Evolutionary conservation across 306 rosid species (phyloP), one percentile per base, ranked within the genome.

Genomic region (Lithocarpus polystachyus): DNA sequence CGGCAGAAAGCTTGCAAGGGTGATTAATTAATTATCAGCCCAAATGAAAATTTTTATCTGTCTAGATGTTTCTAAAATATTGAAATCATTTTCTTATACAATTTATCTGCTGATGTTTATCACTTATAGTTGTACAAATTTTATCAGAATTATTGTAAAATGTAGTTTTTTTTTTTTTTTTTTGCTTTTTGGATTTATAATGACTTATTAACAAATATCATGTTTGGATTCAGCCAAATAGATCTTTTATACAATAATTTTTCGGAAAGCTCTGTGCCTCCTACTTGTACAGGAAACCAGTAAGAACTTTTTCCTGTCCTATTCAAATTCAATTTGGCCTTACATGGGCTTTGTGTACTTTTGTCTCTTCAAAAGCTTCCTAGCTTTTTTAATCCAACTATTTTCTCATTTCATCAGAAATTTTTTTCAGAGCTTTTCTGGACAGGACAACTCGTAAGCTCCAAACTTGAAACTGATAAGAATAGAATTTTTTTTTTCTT

Each of bases 191-290:
- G 17, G 1, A 67, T 18, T 0, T 18, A 67, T 35, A 19, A 19
- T 8, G 23, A 31, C 6, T 33, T 31, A 7, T 19, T 18, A 35
- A 35, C 4, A 13, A 18, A 65, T 3, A 18, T 31, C 17, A 7
- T 35, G 24, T 33, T 19, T 31, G 12, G 31, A 2, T 54, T 40
- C 79, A 82, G 82, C 24, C 5, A 1, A 5, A 22, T 20, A 18
- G 79, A 82, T 67, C 33, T 82, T 72, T 82, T 79, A 10, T 82
- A 82, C 68, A 82, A 82, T 28, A 82, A 82, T 8, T 77, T 82
- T 56, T 72, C 72, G 1, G 4, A 12, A 22, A 82, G 2, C n/a
- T 18, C 65, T 19, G 28, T 3, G 9, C 17, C 55, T 29, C 1
- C 57, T 19, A 2, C 29, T 8, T 82, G 82, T 56, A n/a, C 26